These are phyloP conservation scores for Prunus fruticosa DNA, from an alignment of 306 rosid species.

Conservation along the genomic window DNA sequence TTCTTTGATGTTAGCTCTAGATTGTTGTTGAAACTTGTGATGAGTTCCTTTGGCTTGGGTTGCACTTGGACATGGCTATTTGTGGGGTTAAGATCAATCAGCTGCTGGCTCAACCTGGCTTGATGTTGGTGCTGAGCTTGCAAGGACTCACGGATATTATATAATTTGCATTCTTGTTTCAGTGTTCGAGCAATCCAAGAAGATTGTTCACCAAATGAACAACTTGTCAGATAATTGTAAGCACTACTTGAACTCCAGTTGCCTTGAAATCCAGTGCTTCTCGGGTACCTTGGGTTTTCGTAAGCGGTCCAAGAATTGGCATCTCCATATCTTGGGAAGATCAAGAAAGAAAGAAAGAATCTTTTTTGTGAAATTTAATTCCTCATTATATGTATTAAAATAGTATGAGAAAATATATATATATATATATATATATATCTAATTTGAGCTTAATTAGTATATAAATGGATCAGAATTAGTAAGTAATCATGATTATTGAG, in stretches of 20 bases:
- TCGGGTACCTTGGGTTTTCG: slow-evolving; percentile 40
- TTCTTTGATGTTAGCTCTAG: neutral
- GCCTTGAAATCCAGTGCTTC: slow-evolving; percentile 34
- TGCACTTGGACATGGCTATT: neutral
- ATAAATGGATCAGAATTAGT: neutral
- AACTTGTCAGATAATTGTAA: slow-evolving; percentile 25
- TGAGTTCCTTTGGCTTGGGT: slow-evolving; percentile 23
- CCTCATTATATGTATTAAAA: neutral
- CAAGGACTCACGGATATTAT: slow-evolving; percentile 29
- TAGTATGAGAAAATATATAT: neutral
- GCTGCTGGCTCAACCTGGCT: slow-evolving; percentile 17
- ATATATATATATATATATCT: no score
- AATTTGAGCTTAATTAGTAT: no score
- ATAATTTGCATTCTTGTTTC: slow-evolving; percentile 36
- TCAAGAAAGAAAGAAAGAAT: neutral
- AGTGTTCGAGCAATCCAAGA: slow-evolving; percentile 34
- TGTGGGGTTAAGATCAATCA: slow-evolving; percentile 6
- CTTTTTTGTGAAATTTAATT: neutral
- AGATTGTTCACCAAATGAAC: slow-evolving; percentile 36
- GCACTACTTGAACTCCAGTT: slow-evolving; percentile 14
- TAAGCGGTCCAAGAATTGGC: slow-evolving; percentile 38
- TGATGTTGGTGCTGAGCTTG: slow-evolving; percentile 6
- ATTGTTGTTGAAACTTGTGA: slow-evolving; percentile 7
- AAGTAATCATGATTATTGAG: neutral
- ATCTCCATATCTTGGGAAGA: slow-evolving; percentile 34